phyloP scores from a whole-genome alignment of 345 rosid species.

The Rhodomyrtus tomentosa region DNA sequence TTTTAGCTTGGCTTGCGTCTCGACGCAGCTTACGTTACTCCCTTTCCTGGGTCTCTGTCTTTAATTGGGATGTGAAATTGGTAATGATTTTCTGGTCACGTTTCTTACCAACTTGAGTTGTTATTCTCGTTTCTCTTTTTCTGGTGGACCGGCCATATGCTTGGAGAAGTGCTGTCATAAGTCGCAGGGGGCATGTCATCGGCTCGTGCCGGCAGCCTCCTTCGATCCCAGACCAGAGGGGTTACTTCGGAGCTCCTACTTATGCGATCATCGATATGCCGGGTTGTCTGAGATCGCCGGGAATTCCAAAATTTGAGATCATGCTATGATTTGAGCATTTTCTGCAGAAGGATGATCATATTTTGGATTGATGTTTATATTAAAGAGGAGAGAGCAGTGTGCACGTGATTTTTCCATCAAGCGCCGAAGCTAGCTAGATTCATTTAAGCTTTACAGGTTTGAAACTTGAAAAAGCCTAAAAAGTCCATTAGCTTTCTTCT shows the following conservation, averaged over 20 bases:
- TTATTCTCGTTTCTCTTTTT: neutral
- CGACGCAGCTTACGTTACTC: neutral
- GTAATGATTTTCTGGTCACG: neutral
- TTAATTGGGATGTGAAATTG: neutral
- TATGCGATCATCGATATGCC: neutral
- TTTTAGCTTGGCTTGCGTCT: neutral
- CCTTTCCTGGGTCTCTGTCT: neutral
- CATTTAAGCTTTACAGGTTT: neutral
- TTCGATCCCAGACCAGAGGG: neutral
- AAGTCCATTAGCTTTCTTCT: neutral
- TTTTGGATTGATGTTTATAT: neutral
- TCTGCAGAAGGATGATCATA: neutral
- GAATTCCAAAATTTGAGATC: neutral
- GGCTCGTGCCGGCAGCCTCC: neutral
- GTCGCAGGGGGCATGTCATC: neutral
- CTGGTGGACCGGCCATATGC: neutral
- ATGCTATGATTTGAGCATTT: neutral
- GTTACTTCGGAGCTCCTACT: neutral
- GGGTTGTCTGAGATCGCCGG: neutral
- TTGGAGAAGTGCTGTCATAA: neutral
- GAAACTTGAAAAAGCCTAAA: neutral
- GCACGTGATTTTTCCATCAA: neutral
- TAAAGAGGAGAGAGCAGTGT: neutral
- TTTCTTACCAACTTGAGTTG: neutral
- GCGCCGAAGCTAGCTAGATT: neutral